Base-by-base conservation (phyloP, 306 rosid species). In the Castanea crenata region DNA sequence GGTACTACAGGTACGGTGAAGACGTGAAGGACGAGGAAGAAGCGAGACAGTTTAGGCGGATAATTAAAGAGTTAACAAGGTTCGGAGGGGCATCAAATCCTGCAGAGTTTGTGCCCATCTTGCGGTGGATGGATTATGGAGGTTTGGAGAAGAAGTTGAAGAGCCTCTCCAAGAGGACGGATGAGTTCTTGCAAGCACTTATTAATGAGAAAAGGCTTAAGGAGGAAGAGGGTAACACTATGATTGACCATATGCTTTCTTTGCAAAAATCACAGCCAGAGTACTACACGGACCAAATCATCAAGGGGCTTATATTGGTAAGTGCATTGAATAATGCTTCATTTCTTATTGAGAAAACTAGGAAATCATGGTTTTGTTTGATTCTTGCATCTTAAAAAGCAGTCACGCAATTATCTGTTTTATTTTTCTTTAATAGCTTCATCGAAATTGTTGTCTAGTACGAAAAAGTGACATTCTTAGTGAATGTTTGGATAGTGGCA, bases 1-100 rank as follows among this genome's bases (percentile, higher is more conserved):
- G 97, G 57, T 91, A 86, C 44, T 89, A 75, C 21, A 91, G 92
- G 1, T 81, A 82, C 4, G 72, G 65, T 16, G 81, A 85, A 0
- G 82, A 44, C 1, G 84, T 71, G 4, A 69, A 77, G 34, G 61
- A 79, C n/a, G 82, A 78, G 62, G 77, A 81, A 29, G 96, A 90
- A 52, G 93, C 89, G 0, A 74, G 23, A 78, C 55, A 35, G 34
- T 89, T 91, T 55, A 83, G 86, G 54, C 83, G 81, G 5, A 23
- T 74, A 0, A 76, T 84, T 69, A 58, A 79, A 31, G 85, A 91
- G 81, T 10, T 77, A 0, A 3, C 35, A 11, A 3, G 23, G 27
- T 25, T 25, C 3, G 82, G 79, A 2, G 78, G 87, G 41, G 88
- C 72, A 4, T 70, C 85, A 0, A 71, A 83, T 41, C 80, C 79